Evolutionary conservation across 139 green algal species (phyloP).

Genomic region (Mesotaenium endlicherianum): DNA sequence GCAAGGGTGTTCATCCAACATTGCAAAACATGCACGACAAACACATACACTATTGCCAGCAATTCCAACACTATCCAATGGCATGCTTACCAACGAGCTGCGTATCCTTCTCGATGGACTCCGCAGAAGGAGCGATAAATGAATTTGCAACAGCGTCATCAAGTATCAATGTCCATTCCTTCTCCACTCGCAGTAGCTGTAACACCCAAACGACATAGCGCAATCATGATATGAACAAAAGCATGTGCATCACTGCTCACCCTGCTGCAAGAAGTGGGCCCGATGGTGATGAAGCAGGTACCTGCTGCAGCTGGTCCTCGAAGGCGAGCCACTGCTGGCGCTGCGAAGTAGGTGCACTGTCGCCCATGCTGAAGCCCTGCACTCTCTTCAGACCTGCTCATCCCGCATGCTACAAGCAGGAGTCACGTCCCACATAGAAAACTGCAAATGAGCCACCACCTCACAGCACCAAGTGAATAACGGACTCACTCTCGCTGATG

Average conservation of each 20-base stretch:
- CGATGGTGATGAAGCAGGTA: not conserved
- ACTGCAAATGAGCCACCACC: no score
- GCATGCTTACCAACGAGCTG: slow-evolving; percentile 13
- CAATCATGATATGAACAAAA: not conserved
- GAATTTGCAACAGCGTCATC: slow-evolving; percentile 66
- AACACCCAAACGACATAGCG: not conserved
- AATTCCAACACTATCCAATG: no score
- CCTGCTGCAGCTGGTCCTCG: not conserved
- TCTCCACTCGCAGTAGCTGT: slow-evolving; percentile 43
- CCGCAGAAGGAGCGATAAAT: slow-evolving; percentile 53
- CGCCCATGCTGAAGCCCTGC: slow-evolving; percentile 59
- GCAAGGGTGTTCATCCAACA: no score
- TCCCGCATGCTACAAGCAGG: not conserved
- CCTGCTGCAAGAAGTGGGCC: not conserved
- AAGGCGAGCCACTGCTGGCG: slow-evolving; percentile 1
- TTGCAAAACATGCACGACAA: no score
- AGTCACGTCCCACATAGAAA: not conserved
- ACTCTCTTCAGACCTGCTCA: slow-evolving; percentile 33
- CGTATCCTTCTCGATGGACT: not conserved
- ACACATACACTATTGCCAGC: no score
- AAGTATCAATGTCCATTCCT: slow-evolving; percentile 61
- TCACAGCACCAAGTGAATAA: no score
- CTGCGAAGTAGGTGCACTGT: slow-evolving; percentile 46
- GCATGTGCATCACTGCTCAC: not conserved
- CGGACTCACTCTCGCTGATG: slow-evolving; percentile 36